These are phyloP conservation scores for Mangifera indica DNA, from an alignment of 345 rosid genomes.

Conservation along the genomic window DNA sequence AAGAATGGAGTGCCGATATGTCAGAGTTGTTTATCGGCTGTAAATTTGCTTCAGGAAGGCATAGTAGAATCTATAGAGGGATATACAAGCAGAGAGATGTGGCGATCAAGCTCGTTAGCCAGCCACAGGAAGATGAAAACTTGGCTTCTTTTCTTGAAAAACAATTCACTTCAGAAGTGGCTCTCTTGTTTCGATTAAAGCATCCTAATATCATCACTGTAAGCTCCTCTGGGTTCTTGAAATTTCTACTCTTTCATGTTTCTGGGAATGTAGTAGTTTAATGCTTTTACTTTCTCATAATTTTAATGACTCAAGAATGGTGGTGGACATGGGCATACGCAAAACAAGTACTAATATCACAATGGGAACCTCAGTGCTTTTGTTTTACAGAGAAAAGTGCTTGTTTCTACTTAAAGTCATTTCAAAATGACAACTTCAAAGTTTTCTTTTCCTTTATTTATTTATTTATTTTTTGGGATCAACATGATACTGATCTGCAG, in stretches of 20 bases:
- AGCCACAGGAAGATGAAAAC: conserved; percentile 70
- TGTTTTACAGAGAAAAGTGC: conserved; percentile 12
- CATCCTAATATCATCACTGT: conserved; percentile 74
- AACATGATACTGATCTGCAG: not conserved
- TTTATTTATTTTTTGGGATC: not conserved
- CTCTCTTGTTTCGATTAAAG: conserved; percentile 51
- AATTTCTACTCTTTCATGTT: not conserved
- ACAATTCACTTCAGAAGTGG: conserved; percentile 76
- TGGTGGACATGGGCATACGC: not conserved
- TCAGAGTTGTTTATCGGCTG: conserved; percentile 63
- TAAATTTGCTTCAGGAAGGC: conserved; percentile 76
- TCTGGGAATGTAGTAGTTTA: not conserved
- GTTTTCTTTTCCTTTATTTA: too few relatives aligned
- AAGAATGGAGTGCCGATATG: conserved; percentile 78
- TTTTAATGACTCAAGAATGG: conserved; percentile 13
- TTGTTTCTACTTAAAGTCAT: conserved; percentile 17
- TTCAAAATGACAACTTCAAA: conserved; percentile 10
- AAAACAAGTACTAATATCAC: too few relatives aligned
- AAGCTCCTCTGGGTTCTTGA: conserved; percentile 23
- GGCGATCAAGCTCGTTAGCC: conserved; percentile 72
- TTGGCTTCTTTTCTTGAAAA: conserved; percentile 59
- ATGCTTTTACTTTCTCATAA: not conserved
- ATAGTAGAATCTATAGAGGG: conserved; percentile 80
- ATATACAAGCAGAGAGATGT: conserved; percentile 67
- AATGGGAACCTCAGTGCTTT: not conserved